Evolutionary conservation across 805 yeast genomes (phyloP), one percentile per base, ranked within the genome.

Genomic region (Pichia paraexigua): DNA sequence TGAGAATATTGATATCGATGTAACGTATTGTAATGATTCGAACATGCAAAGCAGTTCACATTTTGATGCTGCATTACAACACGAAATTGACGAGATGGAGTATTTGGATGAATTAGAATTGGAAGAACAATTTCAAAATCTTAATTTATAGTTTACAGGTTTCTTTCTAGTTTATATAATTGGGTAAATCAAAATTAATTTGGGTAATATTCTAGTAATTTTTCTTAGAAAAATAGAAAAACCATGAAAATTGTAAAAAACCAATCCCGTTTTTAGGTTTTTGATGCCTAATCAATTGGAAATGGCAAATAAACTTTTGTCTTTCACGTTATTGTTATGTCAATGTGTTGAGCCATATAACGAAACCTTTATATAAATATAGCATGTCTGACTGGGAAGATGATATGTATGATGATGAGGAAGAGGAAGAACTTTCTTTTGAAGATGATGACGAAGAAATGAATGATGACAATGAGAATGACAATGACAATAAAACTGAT

Each of bases 351-450:
- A n/a, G n/a, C n/a, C n/a, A n/a, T n/a, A n/a, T n/a, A n/a, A n/a
- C n/a, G n/a, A n/a, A n/a, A n/a, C n/a, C n/a, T n/a, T n/a, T n/a
- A n/a, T n/a, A n/a, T n/a, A n/a, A 24, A 35, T 35, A 18, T 39
- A 15, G 40, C 27, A 68, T 68, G 72, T 66, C 71, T 1, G 72
- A 69, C 43, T 66, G 70, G 65, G 71, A 66, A 44, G 71, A 67
- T 47, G 70, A 64, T 37, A 67, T 67, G 66, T 66, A 68, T 41
- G 70, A 67, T 50, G 69, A 63, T 32, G 45, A 43, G 6, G 37
- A 43, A 12, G 39, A 43, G 15, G 45, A 43, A 20, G 45, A 43
- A 20, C 22, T 43, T n/a, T 43, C 45, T 1, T 43, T 43, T 43
- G 45, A 43, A 24, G 45, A 65, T 35, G 63, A 59, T 3, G 63